These are phyloP conservation scores for Sutorius australiensis DNA, from an alignment of 768 basidiomycete genomes.

Conservation along the genomic window DNA sequence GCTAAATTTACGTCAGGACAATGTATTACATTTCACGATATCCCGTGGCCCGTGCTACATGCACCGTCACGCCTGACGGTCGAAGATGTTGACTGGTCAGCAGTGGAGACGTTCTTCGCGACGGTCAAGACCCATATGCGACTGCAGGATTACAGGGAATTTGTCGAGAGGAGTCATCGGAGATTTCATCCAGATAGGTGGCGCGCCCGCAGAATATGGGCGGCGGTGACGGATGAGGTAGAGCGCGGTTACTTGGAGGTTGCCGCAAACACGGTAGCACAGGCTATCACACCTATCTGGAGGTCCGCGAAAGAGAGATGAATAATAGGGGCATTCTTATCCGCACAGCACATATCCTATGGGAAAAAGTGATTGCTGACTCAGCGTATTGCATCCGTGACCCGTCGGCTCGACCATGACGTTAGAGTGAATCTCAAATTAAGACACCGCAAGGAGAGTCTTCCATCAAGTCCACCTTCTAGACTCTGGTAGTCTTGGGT, in stretches of 20 bases:
- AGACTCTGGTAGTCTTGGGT: neutral
- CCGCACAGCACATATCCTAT: neutral
- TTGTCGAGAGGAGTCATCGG: constrained; percentile 68
- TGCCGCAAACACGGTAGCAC: constrained; percentile 68
- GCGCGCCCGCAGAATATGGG: constrained; percentile 62
- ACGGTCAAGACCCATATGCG: constrained; percentile 50
- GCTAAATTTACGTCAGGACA: constrained; percentile 50
- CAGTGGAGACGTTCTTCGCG: constrained; percentile 69
- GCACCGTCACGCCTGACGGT: constrained; percentile 49
- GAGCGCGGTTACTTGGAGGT: constrained; percentile 62
- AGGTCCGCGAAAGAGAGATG: constrained; percentile 35
- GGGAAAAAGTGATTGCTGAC: too few relatives aligned
- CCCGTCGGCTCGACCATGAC: too few relatives aligned
- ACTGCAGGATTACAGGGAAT: constrained; percentile 55
- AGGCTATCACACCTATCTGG: constrained; percentile 72
- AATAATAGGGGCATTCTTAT: neutral
- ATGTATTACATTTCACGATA: constrained; percentile 54
- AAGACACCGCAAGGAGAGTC: too few relatives aligned
- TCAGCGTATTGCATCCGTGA: too few relatives aligned
- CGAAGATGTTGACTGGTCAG: constrained; percentile 66
- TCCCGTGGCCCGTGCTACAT: constrained; percentile 75
- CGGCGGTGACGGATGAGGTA: constrained; percentile 52
- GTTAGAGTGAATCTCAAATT: too few relatives aligned
- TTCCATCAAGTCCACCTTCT: neutral
- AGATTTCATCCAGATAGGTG: constrained; percentile 82